Percentiles rank a stretch among this genome's conserved stretches.
These are phyloP conservation scores for Trematosphaeria pertusa DNA, from an alignment of 2,329 filamentous ascomycete species.

Conservation along the genomic window DNA sequence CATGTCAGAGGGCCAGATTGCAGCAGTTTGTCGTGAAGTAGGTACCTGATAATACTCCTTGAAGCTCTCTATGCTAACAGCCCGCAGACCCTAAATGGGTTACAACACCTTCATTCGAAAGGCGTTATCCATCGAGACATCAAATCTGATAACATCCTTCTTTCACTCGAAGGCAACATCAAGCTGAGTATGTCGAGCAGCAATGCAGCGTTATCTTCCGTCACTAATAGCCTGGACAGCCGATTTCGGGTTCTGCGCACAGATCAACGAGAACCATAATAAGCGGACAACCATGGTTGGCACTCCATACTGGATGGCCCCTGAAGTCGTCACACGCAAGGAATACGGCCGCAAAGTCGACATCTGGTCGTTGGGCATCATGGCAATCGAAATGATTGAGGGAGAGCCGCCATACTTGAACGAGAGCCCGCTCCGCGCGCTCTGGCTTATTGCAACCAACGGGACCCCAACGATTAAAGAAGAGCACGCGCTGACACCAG, in stretches of 20 bases:
- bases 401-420: conserved; percentile 97
- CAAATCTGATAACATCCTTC: conserved; percentile 96
- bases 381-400: conserved; percentile 99
- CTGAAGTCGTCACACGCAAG: conserved; percentile 95
- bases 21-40: conserved; percentile 88
- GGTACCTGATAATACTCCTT: conserved; percentile 23
- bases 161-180: conserved; percentile 93
- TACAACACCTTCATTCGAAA: conserved; percentile 96
- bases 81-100: conserved; percentile 78
- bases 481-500: conserved; percentile 77
- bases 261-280: conserved; percentile 95
- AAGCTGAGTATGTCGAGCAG: conserved; percentile 92
- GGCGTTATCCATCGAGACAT: conserved; percentile 98
- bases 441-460: conserved; percentile 97
- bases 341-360: conserved; percentile 99
- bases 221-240: conserved; percentile 59
- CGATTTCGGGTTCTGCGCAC: conserved; percentile 98
- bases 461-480: conserved; percentile 96
- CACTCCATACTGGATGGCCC: conserved; percentile 99
- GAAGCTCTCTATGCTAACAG: conserved; percentile 7
- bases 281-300: conserved; percentile 99
- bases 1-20: conserved; percentile 97
- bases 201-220: no score
- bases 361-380: conserved; percentile 98
- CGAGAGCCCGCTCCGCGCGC: conserved; percentile 87